Percentiles rank a stretch among this genome's conserved stretches.
Conservation (phyloP, 2,329 filamentous ascomycete species). For the Harringtonia lauricola region DNA sequence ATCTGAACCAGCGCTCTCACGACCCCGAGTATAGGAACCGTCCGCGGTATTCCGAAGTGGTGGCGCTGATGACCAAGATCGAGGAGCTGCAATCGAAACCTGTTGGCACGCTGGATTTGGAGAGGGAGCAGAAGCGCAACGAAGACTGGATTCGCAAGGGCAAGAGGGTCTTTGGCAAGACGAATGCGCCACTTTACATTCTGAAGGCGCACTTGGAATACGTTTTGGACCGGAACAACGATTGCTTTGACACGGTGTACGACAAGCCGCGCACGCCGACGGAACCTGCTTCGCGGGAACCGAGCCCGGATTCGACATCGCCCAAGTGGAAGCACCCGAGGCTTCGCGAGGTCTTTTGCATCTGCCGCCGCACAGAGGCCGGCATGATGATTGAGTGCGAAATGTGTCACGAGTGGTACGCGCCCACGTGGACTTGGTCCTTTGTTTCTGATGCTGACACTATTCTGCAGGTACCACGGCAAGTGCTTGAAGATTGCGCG, state of each 20-base stretch:
- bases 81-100: slow-evolving; percentile 90
- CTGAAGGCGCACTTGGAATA: slow-evolving; percentile 90
- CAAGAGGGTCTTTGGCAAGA: slow-evolving; percentile 96
- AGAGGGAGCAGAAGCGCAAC: slow-evolving; percentile 87
- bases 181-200: slow-evolving; percentile 93
- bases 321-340: slow-evolving; percentile 51
- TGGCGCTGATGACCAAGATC: slow-evolving; percentile 76
- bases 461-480: slow-evolving; percentile 64
- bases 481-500: slow-evolving; percentile 97
- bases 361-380: slow-evolving; percentile 84
- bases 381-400: slow-evolving; percentile 99
- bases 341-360: slow-evolving; percentile 81
- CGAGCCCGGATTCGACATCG: slow-evolving; percentile 41
- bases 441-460: slow-evolving; percentile 6
- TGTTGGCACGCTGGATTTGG: slow-evolving; percentile 78
- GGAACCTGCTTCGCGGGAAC: slow-evolving; percentile 82
- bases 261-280: slow-evolving; percentile 85
- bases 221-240: slow-evolving; percentile 77
- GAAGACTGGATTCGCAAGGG: slow-evolving; percentile 99
- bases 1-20: slow-evolving; percentile 67
- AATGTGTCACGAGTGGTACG: slow-evolving; percentile 91
- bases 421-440: slow-evolving; percentile 8
- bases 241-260: slow-evolving; percentile 77
- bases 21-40: slow-evolving; percentile 65
- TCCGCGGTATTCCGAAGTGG: slow-evolving; percentile 82